Conservation (phyloP, 2,329 filamentous ascomycete genomes). For the Colletotrichum sp. region DNA sequence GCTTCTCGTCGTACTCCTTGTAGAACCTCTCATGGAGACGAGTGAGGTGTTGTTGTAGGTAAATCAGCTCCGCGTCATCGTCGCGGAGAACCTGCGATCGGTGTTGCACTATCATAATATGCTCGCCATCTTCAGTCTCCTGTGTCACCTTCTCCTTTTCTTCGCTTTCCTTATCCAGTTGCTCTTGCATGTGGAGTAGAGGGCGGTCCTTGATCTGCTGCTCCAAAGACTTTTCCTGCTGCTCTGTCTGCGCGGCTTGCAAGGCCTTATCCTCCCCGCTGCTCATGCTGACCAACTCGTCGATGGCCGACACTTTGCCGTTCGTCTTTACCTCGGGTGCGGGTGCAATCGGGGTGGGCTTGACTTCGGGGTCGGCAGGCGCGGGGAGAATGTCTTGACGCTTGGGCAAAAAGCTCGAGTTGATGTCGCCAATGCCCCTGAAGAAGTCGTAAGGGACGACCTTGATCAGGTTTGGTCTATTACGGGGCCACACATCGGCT, state of each 20-base stretch:
- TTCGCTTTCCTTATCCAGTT: slow-evolving; percentile 85
- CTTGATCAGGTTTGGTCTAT: slow-evolving; percentile 91
- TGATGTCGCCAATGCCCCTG: slow-evolving; percentile 97
- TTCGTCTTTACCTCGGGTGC: slow-evolving; percentile 1
- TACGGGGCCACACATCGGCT: slow-evolving; percentile 92
- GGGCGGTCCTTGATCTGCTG: slow-evolving; percentile 90
- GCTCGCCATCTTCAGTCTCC: slow-evolving; percentile 42
- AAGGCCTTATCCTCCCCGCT: slow-evolving; percentile 70
- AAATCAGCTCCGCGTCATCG: slow-evolving; percentile 81
- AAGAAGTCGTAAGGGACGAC: slow-evolving; percentile 98
- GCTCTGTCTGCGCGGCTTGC: slow-evolving; percentile 77
- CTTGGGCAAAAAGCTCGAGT: slow-evolving; percentile 94
- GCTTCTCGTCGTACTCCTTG: slow-evolving; percentile 74
- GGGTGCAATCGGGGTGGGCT: neutral
- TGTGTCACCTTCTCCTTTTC: slow-evolving; percentile 56
- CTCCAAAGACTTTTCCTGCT: slow-evolving; percentile 86
- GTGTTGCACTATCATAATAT: slow-evolving; percentile 16
- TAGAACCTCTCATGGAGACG: slow-evolving; percentile 83
- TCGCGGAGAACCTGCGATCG: slow-evolving; percentile 84
- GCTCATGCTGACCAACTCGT: slow-evolving; percentile 79
- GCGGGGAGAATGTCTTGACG: slow-evolving; percentile 57
- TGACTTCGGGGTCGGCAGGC: neutral
- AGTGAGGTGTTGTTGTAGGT: slow-evolving; percentile 78
- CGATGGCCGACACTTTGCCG: slow-evolving; percentile 55
- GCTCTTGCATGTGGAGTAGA: slow-evolving; percentile 88